Base-by-base conservation (phyloP, 495 filamentous ascomycete genomes). In the Hypoxylon intermedium region DNA sequence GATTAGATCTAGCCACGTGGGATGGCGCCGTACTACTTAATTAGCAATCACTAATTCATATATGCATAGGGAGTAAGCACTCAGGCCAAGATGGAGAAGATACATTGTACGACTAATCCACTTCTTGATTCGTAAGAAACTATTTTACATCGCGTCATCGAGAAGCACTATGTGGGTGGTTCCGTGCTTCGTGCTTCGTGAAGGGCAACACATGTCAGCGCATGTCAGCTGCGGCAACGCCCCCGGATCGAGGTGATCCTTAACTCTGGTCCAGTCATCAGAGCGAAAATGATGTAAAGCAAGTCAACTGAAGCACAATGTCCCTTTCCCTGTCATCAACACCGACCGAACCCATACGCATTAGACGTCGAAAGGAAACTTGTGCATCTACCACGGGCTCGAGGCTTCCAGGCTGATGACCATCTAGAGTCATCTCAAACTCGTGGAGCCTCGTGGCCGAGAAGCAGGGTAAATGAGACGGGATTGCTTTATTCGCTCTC, bases 321-420 rank as follows among this genome's bases (percentile, higher is more conserved):
- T 56, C 66, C 68, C 64, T 71, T 67, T 60, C 68, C 63, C 61
- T 71, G 63, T n/a, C 68, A 62, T 37, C 68, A 71, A 71, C 68
- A 71, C 68, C 68, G 60, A 67, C 68, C 68, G 53, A 65, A 55
- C 66, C 68, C 68, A 65, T 58, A 71, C 66, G 65, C 53, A 71
- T 63, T 71, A 69, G 66, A 68, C 43, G n/a, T 65, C 38, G 61
- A 71, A 71, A 69, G 58, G 59, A 67, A 69, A 71, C 58, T 54
- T 62, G 36, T 44, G 48, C 49, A 36, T 53, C 59, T 58, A 65
- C 58, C 58, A 38, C n/a, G 49, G 61, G 65, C 48, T 55, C 33
- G 42, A 67, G 60, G 61, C 61, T 61, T 44, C 47, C 52, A 51
- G 43, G 61, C 65, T 47, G 49, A 67, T 41, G 62, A 68, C 65